Evolutionary conservation across 352 stramenopile genomes (phyloP).

Genomic region (Globisporangium camurandrum): DNA sequence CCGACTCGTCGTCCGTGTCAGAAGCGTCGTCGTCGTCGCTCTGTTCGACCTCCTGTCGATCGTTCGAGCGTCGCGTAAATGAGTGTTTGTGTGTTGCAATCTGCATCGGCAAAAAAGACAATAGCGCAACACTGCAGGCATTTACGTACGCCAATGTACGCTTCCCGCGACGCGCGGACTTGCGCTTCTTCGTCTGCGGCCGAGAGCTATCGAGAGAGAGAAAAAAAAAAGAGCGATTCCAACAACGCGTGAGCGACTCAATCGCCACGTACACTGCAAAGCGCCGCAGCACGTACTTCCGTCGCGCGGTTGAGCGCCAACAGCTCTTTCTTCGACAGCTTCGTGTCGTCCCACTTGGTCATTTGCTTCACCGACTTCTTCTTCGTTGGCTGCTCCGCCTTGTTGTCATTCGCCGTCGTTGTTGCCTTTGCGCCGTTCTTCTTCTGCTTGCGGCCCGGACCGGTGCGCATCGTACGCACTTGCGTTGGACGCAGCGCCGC

Average conservation of each 20-base stretch:
- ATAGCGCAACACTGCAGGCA: too few species aligned
- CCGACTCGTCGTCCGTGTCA: conserved; percentile 68
- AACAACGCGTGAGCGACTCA: background rate
- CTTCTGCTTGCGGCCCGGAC: conserved; percentile 52
- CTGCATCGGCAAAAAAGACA: too few species aligned
- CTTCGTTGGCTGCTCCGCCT: too few species aligned
- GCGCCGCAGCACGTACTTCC: conserved; percentile 23
- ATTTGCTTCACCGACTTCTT: conserved; percentile 75
- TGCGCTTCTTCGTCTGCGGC: conserved; percentile 65
- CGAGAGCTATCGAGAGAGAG: conserved; percentile 27
- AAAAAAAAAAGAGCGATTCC: background rate
- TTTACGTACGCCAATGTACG: conserved; percentile 79
- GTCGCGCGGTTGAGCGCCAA: conserved; percentile 63
- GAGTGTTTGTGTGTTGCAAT: too few species aligned
- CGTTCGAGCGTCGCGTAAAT: background rate
- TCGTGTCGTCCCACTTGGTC: conserved; percentile 81
- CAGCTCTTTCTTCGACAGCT: conserved; percentile 82
- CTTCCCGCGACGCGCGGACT: conserved; percentile 61
- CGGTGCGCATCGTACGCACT: conserved; percentile 56
- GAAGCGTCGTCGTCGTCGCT: conserved; percentile 62
- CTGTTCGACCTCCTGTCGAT: conserved; percentile 46
- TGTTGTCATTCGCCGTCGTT: too few species aligned
- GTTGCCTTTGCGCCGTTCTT: conserved; percentile 27
- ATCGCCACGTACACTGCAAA: too few species aligned
- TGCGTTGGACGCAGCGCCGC: conserved; percentile 32